Evolutionary conservation across 2,329 filamentous ascomycete genomes (phyloP).

Genomic region (Lecanicillium sp.): DNA sequence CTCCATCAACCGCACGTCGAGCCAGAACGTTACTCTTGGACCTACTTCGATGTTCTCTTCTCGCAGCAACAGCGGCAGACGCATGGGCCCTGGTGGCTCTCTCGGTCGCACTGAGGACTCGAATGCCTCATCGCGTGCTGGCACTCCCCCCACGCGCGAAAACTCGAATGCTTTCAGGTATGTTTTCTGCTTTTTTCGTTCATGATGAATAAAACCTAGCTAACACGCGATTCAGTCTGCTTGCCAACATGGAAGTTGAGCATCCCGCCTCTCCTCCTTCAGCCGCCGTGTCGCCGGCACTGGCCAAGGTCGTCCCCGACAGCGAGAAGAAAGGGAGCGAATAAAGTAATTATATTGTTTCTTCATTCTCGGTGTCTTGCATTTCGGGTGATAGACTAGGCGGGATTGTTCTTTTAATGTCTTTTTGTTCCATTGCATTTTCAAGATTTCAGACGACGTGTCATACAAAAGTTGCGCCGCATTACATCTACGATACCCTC

Average conservation of each 20-base stretch:
- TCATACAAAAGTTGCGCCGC: slow-evolving; percentile 37
- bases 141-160: slow-evolving; percentile 65
- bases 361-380: slow-evolving; percentile 29
- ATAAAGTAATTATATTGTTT: slow-evolving; percentile 19
- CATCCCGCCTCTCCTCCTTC: slow-evolving; percentile 63
- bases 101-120: slow-evolving; percentile 76
- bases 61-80: slow-evolving; percentile 84
- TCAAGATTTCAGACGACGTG: slow-evolving; percentile 37
- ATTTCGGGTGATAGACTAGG: slow-evolving; percentile 45
- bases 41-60: slow-evolving; percentile 81
- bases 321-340: slow-evolving; percentile 46
- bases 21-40: slow-evolving; percentile 61
- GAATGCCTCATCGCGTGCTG: slow-evolving; percentile 77
- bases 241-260: slow-evolving; percentile 54
- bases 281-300: slow-evolving; percentile 55
- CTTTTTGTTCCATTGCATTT: slow-evolving; percentile 14
- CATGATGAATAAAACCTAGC: slow-evolving; percentile 8
- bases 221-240: slow-evolving; percentile 30
- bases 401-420: slow-evolving; percentile 22
- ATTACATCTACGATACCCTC: slow-evolving; percentile 42
- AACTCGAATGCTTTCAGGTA: slow-evolving; percentile 88
- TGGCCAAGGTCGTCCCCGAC: slow-evolving; percentile 54
- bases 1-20: slow-evolving; percentile 47
- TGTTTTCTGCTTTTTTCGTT: neutral
- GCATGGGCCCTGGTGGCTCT: slow-evolving; percentile 66